Base-by-base conservation (phyloP, 805 yeast species). In the Spathaspora boniae region DNA sequence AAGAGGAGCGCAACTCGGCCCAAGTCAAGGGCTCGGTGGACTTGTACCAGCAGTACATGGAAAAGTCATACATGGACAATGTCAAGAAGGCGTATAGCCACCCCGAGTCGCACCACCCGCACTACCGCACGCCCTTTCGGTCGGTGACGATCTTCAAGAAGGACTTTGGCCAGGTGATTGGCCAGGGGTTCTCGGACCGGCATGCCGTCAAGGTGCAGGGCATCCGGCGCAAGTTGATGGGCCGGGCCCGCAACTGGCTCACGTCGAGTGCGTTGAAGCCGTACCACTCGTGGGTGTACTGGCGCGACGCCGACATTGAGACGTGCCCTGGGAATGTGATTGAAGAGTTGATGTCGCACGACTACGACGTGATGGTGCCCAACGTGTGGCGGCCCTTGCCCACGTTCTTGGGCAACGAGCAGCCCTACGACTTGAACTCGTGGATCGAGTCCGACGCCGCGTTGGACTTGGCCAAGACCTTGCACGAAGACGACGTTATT, bases 321-420 rank as follows among this genome's bases (percentile, higher is more conserved):
- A 69, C 83, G n/a, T 78, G 85, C 46, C 89, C 91, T 0, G 87
- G 86, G 5, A 70, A 80, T 27, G 81, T 85, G 32, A 75, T 85
- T 42, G 80, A 85, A 57, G 80, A 74, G 50, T 65, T 85, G 60
- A 84, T 85, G 91, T 70, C 73, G 43, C 65, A 60, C 37, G 73
- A 75, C 44, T 80, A 70, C 52, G 95, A 85, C 51, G 83, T 85
- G 11, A 69, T 85, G 56, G 80, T 82, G 26, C 95, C 87, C 19
- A 87, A 93, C 53, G 96, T 93, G 22, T 93, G 98, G 98, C 74
- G 98, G 49, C 98, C 98, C 2, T 70, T 93, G 42, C 98, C 98
- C 2, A 82, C 80, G 30, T 93, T 89, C 62, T 73, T 93, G 43
- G 94, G 93, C 14, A 76, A 78, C 45, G 94, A 86, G 55, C 98